Base-by-base conservation (phyloP, 257 asterid genomes). In the Thymus quinquecostatus region DNA sequence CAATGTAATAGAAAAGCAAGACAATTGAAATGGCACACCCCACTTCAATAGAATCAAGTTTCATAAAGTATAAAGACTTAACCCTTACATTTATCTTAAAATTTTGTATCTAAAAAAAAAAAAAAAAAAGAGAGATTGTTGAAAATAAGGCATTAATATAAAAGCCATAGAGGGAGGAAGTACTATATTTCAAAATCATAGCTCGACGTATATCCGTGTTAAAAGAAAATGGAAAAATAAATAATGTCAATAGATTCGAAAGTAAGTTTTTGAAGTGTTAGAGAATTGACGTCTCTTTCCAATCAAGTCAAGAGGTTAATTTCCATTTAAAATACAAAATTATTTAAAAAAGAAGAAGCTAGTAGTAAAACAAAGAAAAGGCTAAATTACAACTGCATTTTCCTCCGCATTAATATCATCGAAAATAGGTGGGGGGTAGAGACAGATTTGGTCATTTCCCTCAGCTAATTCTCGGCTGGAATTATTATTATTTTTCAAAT, bases 351-450 rank as follows among this genome's bases (percentile, higher is more conserved):
- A 44, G 49, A 8, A 44, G 3, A 44, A 44, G 9, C 9, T 44
- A 1, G 12, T 44, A 13, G 9, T 21, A 21, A 21, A 21, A 21
- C 21, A 50, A 27, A 8, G 2, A 2, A 29, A 11, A 28, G 60
- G 3, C 34, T 27, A 55, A 55, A 11, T 58, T 11, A 32, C 69
- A 68, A n/a, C 82, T 40, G 55, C 33, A 10, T 62, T 68, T 68
- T 63, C 41, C 44, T 14, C 68, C 70, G 7, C 59, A 53, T 66
- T 50, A 64, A 78, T 45, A 53, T 30, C 33, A 59, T 27, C 51
- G 44, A 36, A 10, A 36, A 73, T 40, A 73, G 76, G 69, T 78
- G 51, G 64, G 78, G 78, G 58, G 50, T 10, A 32, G 50, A 40
- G 56, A 61, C 49, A 72, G 49, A 10, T 51, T 68, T 28, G 73